Base-by-base conservation (phyloP, 2,329 filamentous ascomycete genomes). In the Amphichorda felina region DNA sequence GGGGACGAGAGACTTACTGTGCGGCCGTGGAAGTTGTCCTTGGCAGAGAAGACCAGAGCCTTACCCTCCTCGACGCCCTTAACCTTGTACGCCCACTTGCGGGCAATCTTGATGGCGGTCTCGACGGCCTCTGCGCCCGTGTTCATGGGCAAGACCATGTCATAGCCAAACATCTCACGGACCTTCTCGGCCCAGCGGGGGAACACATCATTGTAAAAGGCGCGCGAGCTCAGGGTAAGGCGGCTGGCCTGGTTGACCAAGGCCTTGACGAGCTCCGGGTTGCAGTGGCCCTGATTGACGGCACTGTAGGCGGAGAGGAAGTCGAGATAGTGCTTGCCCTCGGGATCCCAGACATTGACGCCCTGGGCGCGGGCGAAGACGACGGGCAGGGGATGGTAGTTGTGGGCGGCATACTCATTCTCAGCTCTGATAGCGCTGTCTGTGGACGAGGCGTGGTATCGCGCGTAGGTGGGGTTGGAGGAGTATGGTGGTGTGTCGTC, bases 121-220 rank as follows among this genome's bases (percentile, higher is more conserved):
- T 96, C 89, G 25, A 94, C 87, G 8, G 89, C 89, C 63, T 96
- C 89, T 16, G 89, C 89, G 40, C 89, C 89, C 2, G 89, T 96
- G 68, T 95, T 95, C 88, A 96, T 95, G 45, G 89, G 89, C 57
- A 96, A 63, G 24, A 94, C 86, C 89, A 95, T 95, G 60, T 96
- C 89, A 56, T 93, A 96, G 42, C 86, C 87, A 57, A 95, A 94
- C 55, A 84, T 79, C 45, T 75, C 63, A 47, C 84, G 88, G 43
- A 94, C 80, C 63, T 91, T 94, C 62, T 94, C 81, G 6, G 89
- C 89, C 70, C 94, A 96, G 44, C 82, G 79, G 39, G 89, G 89
- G 64, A 96, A 96, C 43, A 96, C 91, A 66, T 96, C 89, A 57
- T 96, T 98, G 72, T 96, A 81, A 66, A 96, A 98, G 35, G 91